A percentile compares a stretch with the other conserved stretches of the same genome.
phyloP scores from a whole-genome alignment of 1,284 basidiomycete genomes.

The Apiotrichum laibachii region DNA sequence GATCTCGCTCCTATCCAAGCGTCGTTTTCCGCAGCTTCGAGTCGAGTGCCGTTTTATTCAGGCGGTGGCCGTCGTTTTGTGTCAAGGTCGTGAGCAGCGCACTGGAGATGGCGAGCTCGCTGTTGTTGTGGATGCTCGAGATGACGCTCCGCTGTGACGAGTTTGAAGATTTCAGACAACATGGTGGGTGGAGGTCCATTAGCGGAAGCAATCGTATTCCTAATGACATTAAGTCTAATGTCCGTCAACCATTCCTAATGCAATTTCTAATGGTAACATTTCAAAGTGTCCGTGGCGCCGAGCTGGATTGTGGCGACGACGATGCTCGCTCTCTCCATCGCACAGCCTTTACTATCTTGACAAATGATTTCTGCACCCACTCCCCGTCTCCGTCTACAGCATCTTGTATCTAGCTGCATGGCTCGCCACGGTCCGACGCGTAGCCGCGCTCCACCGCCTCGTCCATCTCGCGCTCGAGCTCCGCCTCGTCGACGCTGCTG shows the following conservation, averaged over 20 bases:
- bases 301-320: not conserved
- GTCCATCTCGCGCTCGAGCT: conserved; percentile 23
- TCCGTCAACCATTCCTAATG: not conserved
- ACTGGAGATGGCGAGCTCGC: not conserved
- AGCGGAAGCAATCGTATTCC: conserved; percentile 2
- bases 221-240: no score
- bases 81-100: not conserved
- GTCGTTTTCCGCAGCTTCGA: no score
- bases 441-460: conserved; percentile 27
- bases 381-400: not conserved
- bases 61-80: no score
- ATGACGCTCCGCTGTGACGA: not conserved
- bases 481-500: conserved; percentile 10
- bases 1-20: no score
- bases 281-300: not conserved
- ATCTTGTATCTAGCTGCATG: not conserved
- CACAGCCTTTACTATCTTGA: not conserved
- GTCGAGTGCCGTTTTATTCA: no score
- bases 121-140: not conserved
- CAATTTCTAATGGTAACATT: not conserved
- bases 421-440: conserved; percentile 15
- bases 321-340: not conserved
- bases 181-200: not conserved
- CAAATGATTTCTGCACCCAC: not conserved
- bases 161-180: conserved; percentile 6